Evolutionary conservation across 257 asterid genomes (phyloP).

Genomic region (Ligustrum vulgare): DNA sequence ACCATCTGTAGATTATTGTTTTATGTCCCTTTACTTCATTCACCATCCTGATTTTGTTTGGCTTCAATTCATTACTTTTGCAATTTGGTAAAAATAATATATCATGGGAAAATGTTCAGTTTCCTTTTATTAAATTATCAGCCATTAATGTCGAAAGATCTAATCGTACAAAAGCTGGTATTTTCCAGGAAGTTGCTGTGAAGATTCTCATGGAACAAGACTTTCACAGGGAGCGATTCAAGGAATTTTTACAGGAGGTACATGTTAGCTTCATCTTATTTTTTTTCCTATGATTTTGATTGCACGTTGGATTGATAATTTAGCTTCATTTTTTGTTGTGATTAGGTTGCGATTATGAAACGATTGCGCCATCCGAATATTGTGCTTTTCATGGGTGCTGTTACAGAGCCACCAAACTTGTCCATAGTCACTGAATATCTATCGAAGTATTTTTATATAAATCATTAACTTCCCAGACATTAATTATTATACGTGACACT

Average conservation of each 20-base stretch:
- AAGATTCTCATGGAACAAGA: constrained; percentile 98
- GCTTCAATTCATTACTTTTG: constrained; percentile 10
- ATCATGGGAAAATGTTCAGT: constrained; percentile 8
- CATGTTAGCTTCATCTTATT: constrained; percentile 19
- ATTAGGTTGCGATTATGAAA: constrained; percentile 90
- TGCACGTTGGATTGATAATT: constrained; percentile 17
- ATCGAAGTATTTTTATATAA: constrained; percentile 52
- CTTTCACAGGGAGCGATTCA: constrained; percentile 62
- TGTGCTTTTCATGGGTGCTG: constrained; percentile 99
- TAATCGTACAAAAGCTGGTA: constrained; percentile 22
- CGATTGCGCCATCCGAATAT: constrained; percentile 93
- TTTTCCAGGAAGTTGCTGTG: constrained; percentile 93
- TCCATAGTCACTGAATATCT: constrained; percentile 92
- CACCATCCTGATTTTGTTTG: neutral
- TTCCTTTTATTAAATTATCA: constrained; percentile 12
- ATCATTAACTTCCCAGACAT: constrained; percentile 1
- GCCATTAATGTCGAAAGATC: constrained; percentile 13
- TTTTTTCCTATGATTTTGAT: neutral
- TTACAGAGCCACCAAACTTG: constrained; percentile 81
- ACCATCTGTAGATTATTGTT: constrained; percentile 11
- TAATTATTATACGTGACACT: constrained; percentile 1
- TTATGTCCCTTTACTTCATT: constrained; percentile 20
- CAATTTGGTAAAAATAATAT: neutral
- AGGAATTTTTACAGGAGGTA: constrained; percentile 89
- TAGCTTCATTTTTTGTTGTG: constrained; percentile 31